These are phyloP conservation scores for Ogataea pignaliae DNA, from an alignment of 805 yeast genomes.

Conservation along the genomic window DNA sequence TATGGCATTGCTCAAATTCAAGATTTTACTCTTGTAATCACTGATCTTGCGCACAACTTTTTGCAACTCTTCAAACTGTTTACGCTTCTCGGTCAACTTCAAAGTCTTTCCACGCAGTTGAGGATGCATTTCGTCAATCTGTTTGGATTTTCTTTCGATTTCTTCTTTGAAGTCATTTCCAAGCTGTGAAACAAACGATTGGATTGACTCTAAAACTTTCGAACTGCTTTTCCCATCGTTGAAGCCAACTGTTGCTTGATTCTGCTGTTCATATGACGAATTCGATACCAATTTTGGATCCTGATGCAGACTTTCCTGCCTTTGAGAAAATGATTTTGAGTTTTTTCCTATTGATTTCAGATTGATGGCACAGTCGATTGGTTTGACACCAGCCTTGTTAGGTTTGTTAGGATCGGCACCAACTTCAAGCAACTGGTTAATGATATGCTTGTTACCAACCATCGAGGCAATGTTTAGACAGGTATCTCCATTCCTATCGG, in stretches of 20 bases:
- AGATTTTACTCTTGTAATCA: constrained; percentile 50
- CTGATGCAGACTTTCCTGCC: neutral
- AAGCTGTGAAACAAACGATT: constrained; percentile 43
- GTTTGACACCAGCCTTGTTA: constrained; percentile 82
- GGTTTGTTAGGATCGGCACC: constrained; percentile 81
- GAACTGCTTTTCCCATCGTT: constrained; percentile 25
- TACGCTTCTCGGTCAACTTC: constrained; percentile 43
- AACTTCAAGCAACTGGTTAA: constrained; percentile 74
- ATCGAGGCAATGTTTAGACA: constrained; percentile 90
- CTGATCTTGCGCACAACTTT: constrained; percentile 37
- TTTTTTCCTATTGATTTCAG: constrained; percentile 21
- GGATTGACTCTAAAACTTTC: constrained; percentile 48
- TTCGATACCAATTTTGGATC: neutral
- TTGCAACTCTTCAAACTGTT: constrained; percentile 50
- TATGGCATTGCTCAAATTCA: constrained; percentile 59
- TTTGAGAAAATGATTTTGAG: neutral
- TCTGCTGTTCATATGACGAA: neutral
- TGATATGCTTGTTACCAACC: constrained; percentile 76
- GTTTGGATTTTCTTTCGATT: constrained; percentile 45
- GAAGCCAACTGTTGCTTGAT: neutral
- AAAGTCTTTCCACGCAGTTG: constrained; percentile 55
- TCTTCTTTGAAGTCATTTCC: constrained; percentile 60
- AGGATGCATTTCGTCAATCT: constrained; percentile 48
- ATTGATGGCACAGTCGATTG: constrained; percentile 78
- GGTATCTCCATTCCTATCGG: constrained; percentile 91